phyloP scores from a whole-genome alignment of 176 grass and related monocot genomes.

The Oryza officinalis region DNA sequence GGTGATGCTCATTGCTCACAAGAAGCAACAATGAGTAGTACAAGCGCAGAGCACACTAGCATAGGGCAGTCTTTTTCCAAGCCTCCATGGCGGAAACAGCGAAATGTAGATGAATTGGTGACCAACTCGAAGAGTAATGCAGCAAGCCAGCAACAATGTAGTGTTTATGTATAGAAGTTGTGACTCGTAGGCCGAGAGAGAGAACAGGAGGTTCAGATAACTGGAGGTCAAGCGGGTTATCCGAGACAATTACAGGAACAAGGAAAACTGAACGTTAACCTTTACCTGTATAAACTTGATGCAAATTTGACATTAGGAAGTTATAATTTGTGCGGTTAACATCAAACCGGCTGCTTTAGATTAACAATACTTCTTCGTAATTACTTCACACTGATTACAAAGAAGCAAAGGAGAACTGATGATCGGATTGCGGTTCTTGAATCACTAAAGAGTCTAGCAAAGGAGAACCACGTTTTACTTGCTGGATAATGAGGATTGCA shows the following conservation, averaged over 20 bases:
- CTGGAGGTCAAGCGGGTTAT: constrained; percentile 18
- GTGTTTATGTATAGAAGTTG: neutral
- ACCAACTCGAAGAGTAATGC: neutral
- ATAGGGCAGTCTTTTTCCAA: constrained; percentile 16
- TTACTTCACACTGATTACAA: neutral
- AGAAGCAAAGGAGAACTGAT: neutral
- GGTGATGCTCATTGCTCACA: neutral
- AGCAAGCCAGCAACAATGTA: neutral
- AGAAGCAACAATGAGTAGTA: constrained; percentile 31
- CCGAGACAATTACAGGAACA: neutral
- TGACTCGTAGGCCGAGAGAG: constrained; percentile 12
- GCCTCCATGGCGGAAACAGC: constrained; percentile 28
- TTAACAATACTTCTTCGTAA: neutral
- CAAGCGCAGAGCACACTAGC: neutral
- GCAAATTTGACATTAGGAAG: neutral
- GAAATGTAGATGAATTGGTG: neutral
- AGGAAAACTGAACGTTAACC: neutral
- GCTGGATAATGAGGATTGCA: too few species aligned
- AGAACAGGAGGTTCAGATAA: neutral
- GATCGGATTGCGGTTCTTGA: neutral
- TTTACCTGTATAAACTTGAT: neutral
- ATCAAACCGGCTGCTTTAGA: neutral
- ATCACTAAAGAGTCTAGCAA: too few species aligned
- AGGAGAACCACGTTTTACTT: too few species aligned
- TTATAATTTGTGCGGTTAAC: neutral